Percentiles rank a stretch among this genome's conserved stretches.
Evolutionary conservation across 2,329 filamentous ascomycete genomes (phyloP).

Genomic region (Polytolypa hystricis): DNA sequence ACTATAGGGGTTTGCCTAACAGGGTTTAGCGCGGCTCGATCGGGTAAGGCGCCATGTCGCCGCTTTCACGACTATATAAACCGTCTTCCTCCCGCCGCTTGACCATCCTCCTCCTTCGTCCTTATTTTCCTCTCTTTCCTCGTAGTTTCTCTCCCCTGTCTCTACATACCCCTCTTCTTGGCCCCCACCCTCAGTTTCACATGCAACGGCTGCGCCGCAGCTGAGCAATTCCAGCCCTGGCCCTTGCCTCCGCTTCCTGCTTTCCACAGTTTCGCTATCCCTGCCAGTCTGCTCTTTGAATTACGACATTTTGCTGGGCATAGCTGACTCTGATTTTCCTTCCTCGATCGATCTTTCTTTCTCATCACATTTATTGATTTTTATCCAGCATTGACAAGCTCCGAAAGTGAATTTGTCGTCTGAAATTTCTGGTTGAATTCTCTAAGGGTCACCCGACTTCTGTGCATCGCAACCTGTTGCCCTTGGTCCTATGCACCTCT

Average conservation of each 20-base stretch:
- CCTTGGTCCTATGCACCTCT: too few relatives aligned
- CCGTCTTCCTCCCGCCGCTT: slow-evolving; percentile 2
- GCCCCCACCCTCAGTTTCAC: slow-evolving; percentile 1
- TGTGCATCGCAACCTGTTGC: too few relatives aligned
- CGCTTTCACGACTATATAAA: slow-evolving; percentile 5
- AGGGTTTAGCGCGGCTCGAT: slow-evolving; percentile 4
- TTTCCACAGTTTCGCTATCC: background rate
- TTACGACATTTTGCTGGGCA: slow-evolving; percentile 1
- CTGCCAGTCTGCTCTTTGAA: background rate
- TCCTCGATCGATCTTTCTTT: too few relatives aligned
- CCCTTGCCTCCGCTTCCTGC: slow-evolving; percentile 1
- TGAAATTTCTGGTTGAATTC: too few relatives aligned
- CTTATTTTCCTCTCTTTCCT: slow-evolving; percentile 4
- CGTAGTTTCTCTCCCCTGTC: too few relatives aligned
- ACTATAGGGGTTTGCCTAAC: slow-evolving; percentile 1
- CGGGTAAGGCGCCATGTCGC: slow-evolving; percentile 2
- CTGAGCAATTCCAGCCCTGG: slow-evolving; percentile 2
- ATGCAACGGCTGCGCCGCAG: slow-evolving; percentile 1
- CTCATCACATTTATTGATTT: background rate
- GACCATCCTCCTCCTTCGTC: too few relatives aligned
- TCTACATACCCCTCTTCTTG: slow-evolving; percentile 3
- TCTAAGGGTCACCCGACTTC: too few relatives aligned
- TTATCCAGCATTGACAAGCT: slow-evolving; percentile 1
- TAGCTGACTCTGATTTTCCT: slow-evolving; percentile 1
- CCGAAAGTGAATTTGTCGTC: background rate